Evolutionary conservation across 176 grass and related monocot genomes (phyloP).

Genomic region (Cenchrus purpureus): DNA sequence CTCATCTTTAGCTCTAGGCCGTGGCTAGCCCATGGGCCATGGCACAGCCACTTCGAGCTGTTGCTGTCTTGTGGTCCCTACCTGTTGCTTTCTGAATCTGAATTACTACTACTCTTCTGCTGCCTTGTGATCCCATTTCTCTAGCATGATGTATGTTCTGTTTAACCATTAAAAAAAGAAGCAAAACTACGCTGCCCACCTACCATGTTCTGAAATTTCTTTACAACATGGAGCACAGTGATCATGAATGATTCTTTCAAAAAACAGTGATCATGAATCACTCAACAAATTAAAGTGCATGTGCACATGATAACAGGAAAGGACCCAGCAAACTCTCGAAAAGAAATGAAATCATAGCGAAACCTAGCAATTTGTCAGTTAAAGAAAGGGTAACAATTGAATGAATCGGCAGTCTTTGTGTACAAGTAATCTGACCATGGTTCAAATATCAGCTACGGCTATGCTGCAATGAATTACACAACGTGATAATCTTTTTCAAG

Average conservation of each 20-base stretch:
- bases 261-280: too few species aligned
- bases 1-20: too few species aligned
- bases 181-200: background rate
- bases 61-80: too few species aligned
- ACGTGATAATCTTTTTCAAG: conserved; percentile 32
- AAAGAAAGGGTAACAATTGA: conserved; percentile 47
- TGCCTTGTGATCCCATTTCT: background rate
- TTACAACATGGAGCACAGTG: background rate
- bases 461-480: conserved; percentile 59
- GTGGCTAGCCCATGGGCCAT: too few species aligned
- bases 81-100: background rate
- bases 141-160: background rate
- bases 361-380: background rate
- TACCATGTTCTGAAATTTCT: background rate
- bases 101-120: background rate
- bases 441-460: conserved; percentile 49
- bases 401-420: conserved; percentile 68
- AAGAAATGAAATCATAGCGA: background rate
- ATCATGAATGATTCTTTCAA: too few species aligned
- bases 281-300: background rate
- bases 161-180: background rate
- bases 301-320: background rate
- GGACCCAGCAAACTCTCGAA: background rate
- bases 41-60: too few species aligned
- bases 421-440: conserved; percentile 46